Conservation (phyloP, 306 rosid genomes). For the Acacia acuminata region DNA sequence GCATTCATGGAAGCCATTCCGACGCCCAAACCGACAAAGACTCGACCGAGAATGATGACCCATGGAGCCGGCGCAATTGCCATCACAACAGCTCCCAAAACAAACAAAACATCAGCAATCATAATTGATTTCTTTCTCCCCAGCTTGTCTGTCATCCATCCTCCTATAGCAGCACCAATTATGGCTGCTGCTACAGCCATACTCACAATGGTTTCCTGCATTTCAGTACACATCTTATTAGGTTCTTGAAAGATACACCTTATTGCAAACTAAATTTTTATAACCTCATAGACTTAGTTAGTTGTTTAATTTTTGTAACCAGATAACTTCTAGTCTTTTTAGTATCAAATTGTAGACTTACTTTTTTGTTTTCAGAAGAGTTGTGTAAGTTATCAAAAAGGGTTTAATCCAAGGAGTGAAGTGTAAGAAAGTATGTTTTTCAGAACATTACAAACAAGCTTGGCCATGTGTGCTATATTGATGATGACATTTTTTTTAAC, state of each 20-base stretch:
- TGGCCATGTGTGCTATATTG: neutral
- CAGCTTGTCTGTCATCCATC: constrained; percentile 73
- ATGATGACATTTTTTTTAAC: neutral
- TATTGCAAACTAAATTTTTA: neutral
- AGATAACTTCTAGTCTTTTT: neutral
- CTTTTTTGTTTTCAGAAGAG: neutral
- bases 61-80: constrained; percentile 70
- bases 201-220: constrained; percentile 84
- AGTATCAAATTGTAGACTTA: neutral
- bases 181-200: constrained; percentile 92
- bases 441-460: neutral
- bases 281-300: neutral
- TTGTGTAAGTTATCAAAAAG: neutral
- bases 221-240: neutral
- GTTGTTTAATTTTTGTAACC: neutral
- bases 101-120: constrained; percentile 64
- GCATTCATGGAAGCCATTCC: constrained; percentile 95
- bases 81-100: constrained; percentile 67
- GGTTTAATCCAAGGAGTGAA: neutral
- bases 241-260: neutral
- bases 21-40: constrained; percentile 83
- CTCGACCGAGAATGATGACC: constrained; percentile 71
- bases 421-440: neutral
- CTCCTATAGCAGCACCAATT: constrained; percentile 92
- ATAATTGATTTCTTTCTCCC: constrained; percentile 70